Evolutionary conservation across 2,329 filamentous ascomycete genomes (phyloP), one percentile per base, ranked within the genome.

Genomic region (Ophiostoma ulmi): DNA sequence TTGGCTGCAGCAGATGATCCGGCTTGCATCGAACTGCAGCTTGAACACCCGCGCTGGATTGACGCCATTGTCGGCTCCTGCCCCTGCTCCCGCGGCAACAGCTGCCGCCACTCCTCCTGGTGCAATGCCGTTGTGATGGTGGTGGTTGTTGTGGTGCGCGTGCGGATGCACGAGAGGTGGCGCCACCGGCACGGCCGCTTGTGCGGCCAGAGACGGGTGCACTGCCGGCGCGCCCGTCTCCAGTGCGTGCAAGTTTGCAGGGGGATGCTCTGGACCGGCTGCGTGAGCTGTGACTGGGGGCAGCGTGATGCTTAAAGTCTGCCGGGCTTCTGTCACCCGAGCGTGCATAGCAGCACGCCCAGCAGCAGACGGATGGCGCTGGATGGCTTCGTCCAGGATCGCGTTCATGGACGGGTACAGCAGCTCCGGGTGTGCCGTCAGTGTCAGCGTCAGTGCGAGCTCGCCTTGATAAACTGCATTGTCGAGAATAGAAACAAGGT

Each of bases 1-100:
- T 79, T 98, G 94, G 74, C 91, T 95, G 78, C 94, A 97, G 81
- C 94, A 97, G 70, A 99, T 91, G 75, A 99, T 96, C 75, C 94
- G 89, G 31, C 93, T 87, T 0, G 93, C 92, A 78, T 99, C 95
- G 75, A 97, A 99, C 79, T 99, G 95, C 48, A 98, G 84, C 80
- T 99, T 99, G 83, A 98, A 99, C 3, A 99, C 91, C 35, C 95
- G 81, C 8, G 84, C 82, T 13, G 83, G 35, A n/a, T n/a, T 64
- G 5, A 17, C 61, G 5, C 61, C 61, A 7, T 64, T 64, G n/a
- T 36, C 61, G 20, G 31, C 61, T n/a, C 31, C 61, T 7, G 61
- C 35, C 14, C 3, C 58, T 8, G 58, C 31, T 36, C 17, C 61
- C 8, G 35, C 61, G 4, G 61, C 61, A 20, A 22, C 35, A 2